Evolutionary conservation across 225 moss, liverwort and hornwort species (phyloP).

Genomic region (Ulota crispa): DNA sequence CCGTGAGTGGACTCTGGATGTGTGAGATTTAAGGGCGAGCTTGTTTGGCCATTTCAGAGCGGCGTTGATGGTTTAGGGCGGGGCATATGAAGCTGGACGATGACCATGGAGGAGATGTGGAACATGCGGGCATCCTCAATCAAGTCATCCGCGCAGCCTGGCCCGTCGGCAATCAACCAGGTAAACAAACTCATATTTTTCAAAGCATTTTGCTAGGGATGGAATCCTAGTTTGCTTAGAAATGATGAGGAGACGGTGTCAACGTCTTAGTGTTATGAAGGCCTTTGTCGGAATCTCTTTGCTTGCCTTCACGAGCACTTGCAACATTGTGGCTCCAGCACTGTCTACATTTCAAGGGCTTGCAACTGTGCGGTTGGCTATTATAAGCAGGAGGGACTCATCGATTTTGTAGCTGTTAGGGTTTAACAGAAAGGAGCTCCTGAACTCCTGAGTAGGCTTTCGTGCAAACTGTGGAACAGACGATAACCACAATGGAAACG

Average conservation of each 20-base stretch:
- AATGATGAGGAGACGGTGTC: constrained; percentile 3
- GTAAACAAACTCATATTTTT: constrained; percentile 27
- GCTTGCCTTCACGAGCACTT: not conserved
- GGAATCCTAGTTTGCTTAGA: not conserved
- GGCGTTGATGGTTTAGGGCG: constrained; percentile 40
- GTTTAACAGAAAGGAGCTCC: constrained; percentile 15
- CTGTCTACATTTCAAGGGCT: not conserved
- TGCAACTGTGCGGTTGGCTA: constrained; percentile 4
- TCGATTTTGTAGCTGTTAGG: constrained; percentile 21
- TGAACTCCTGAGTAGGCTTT: not conserved
- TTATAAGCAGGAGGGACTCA: not conserved
- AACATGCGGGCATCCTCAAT: constrained; percentile 56
- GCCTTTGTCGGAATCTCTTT: not conserved
- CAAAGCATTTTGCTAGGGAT: not conserved
- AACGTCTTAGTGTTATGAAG: not conserved
- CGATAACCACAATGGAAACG: not conserved
- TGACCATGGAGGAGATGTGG: constrained; percentile 76
- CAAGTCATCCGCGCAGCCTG: constrained; percentile 62
- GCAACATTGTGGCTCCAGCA: constrained; percentile 12
- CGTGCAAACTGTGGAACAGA: not conserved
- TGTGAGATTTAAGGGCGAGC: not conserved
- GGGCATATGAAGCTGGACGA: constrained; percentile 31
- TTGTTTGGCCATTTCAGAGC: constrained; percentile 28
- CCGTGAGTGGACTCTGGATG: not conserved
- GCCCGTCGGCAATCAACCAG: constrained; percentile 56